Evolutionary conservation across 2,329 filamentous ascomycete species (phyloP), one percentile per base, ranked within the genome.

Genomic region (Fusarium burgessii): DNA sequence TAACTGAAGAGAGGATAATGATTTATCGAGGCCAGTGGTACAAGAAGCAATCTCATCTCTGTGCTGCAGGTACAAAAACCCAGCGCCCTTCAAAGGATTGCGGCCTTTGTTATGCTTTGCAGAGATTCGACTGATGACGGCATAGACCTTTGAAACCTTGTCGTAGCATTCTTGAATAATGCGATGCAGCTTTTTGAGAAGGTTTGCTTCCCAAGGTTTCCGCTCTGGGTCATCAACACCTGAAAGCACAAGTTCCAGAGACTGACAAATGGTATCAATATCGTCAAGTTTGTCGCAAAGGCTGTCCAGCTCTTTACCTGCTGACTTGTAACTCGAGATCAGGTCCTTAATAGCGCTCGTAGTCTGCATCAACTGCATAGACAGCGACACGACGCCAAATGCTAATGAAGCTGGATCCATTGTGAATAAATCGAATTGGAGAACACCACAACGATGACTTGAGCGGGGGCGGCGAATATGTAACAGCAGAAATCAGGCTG

Each of bases 271-370:
- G 0, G 12, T n/a, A 8, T 59, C 58, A n/a, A 72, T 55, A 4
- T 64, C 20, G 0, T 50, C 46, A 8, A 72, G 55, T 14, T 50
- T 63, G 7, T 33, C 11, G 0, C 38, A 50, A 5, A 70, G 55
- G 5, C 3, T 13, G 2, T 49, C 7, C 2, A 72, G 33, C 14
- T 67, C 61, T 4, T 38, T 58, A 4, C 62, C 27, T 1, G 70
- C 69, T 17, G 58, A 70, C 9, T 47, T 70, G 36, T 68, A 72
- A 11, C 47, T 20, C 1, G 33, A 12, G 7, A 70, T 71, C 40
- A 66, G 10, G 5, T 46, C 27, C 4, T 60, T 60, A 20, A 72
- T 64, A 0, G 66, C 32, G 0, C 12, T 46, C 0, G 46, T 51
- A 0, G 47, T 47, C 5, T 49, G 33, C 9, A 51, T 29, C 1